Evolutionary conservation across 306 rosid genomes (phyloP), one percentile per base, ranked within the genome.

Genomic region (Cucurbita maxima): DNA sequence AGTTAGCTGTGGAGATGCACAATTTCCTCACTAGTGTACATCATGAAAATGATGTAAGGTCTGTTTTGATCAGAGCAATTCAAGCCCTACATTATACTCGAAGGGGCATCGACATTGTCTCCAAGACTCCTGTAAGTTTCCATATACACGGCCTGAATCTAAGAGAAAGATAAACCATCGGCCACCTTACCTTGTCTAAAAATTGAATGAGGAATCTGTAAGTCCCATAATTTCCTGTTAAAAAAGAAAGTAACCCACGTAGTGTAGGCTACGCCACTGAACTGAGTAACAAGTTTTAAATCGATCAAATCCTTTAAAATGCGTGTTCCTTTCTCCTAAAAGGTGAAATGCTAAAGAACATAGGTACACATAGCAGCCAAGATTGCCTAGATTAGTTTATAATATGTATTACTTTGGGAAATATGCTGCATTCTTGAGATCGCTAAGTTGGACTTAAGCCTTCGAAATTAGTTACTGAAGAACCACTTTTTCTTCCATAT

Each of bases 1-100:
- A 92, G 96, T 78, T 83, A 5, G 77, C 76, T 40, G 85, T 88
- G 75, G 98, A 92, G 87, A 81, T 88, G 83, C 96, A 90, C 76
- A 92, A 82, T 80, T 92, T 86, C 87, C 86, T 92, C 44, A 92
- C 96, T 7, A 85, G 88, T 77, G 84, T 90, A 75, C 79, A 88
- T 75, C 85, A 84, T 10, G 92, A 87, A 70, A 91, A 89, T 10
- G 95, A 92, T 79, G 84, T 79, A 22, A 91, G 96, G 66, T 88
- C 96, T 14, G 85, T 91, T 78, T 60, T 88, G 54, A 78, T 90
- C 55, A 88, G 89, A 57, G 85, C 85, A 54, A 82, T 90, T 80
- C 96, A 92, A 69, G 88, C 86, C 55, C 73, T 92, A 76, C 80
- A 86, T 84, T 83, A 80, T 71, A 86, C 88, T 64, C 87, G 84